Base-by-base conservation (phyloP, 2,329 filamentous ascomycete species). In the Juglanconis oblonga region DNA sequence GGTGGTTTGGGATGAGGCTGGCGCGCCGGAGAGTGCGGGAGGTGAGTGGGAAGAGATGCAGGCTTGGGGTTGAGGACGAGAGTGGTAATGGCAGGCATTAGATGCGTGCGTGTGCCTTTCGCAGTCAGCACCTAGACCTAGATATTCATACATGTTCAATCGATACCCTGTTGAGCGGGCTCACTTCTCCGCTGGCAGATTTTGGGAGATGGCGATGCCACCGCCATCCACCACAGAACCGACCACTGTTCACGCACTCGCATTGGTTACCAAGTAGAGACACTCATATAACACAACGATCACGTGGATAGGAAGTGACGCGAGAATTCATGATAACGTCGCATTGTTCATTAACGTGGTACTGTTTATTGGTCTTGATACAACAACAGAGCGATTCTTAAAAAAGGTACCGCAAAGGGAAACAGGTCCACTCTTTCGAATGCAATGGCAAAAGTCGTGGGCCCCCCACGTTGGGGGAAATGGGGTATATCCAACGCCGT, bases 1-100 rank as follows among this genome's bases (percentile, higher is more conserved):
- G 58, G 67, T 81, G 52, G 74, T 73, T 59, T 84, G 80, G 75
- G 74, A 69, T 13, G 81, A 82, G 17, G 62, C 73, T 51, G 73
- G 68, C 3, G 68, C 65, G 35, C 66, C 66, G n/a, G 72, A 73
- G 48, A 72, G 65, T 57, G 66, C 54, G 54, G 64, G 62, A 42
- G 67, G 64, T 56, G 67, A 69, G 62, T 69, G 67, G 64, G 65
- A 64, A 49, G 62, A 69, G 24, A 52, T 56, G 4, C 50, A 57
- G 13, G 45, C 55, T 10, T 64, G 62, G 62, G 29, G 48, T 13
- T 64, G 52, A 62, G n/a, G 9, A 32, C 33, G 35, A 35, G 9
- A 35, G 9, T 32, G 33, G 4, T 31, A 7, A 11, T 42, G 10
- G 6, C 14, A 42, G 11, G 38, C 6, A 17, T 17, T 17, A 17